Percentiles rank a stretch among this genome's conserved stretches.
Conservation (phyloP, 2,329 filamentous ascomycete species). For the Claviceps digitariae region DNA sequence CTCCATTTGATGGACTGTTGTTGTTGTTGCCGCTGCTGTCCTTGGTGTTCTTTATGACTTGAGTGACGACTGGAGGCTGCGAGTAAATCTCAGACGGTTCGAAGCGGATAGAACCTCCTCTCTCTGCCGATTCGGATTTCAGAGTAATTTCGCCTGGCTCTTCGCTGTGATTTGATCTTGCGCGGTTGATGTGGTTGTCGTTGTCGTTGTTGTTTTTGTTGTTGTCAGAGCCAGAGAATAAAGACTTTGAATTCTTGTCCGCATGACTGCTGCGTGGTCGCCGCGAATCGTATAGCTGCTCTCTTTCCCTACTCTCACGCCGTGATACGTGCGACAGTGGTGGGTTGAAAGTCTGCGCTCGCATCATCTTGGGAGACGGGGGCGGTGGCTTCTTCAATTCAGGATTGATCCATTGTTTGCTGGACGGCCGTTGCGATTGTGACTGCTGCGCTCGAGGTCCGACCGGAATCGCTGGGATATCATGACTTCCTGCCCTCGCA, state of each 20-base stretch:
- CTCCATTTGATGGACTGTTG: not conserved
- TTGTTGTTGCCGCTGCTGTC: no score
- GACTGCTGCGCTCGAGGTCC: slow-evolving; percentile 38
- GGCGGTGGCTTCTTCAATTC: slow-evolving; percentile 34
- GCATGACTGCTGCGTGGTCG: slow-evolving; percentile 41
- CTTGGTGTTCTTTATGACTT: not conserved
- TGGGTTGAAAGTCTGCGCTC: slow-evolving; percentile 33
- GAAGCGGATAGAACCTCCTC: slow-evolving; percentile 6
- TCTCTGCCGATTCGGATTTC: slow-evolving; percentile 22
- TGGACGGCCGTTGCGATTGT: slow-evolving; percentile 37
- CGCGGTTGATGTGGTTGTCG: no score
- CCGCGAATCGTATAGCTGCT: slow-evolving; percentile 24
- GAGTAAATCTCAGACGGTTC: not conserved
- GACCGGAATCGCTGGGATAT: slow-evolving; percentile 35
- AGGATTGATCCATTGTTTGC: slow-evolving; percentile 48
- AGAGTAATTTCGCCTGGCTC: slow-evolving; percentile 34
- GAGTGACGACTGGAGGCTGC: not conserved
- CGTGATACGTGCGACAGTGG: slow-evolving; percentile 26
- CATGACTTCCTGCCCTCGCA: slow-evolving; percentile 26
- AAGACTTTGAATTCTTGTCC: slow-evolving; percentile 28
- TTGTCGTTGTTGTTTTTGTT: no score
- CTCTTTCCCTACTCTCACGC: slow-evolving; percentile 21
- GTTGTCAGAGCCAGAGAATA: slow-evolving; percentile 16
- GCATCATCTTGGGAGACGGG: slow-evolving; percentile 37
- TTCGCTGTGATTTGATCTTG: slow-evolving; percentile 27